phyloP scores from a whole-genome alignment of 2,329 filamentous ascomycete species.

The Penicillium sumatraense region DNA sequence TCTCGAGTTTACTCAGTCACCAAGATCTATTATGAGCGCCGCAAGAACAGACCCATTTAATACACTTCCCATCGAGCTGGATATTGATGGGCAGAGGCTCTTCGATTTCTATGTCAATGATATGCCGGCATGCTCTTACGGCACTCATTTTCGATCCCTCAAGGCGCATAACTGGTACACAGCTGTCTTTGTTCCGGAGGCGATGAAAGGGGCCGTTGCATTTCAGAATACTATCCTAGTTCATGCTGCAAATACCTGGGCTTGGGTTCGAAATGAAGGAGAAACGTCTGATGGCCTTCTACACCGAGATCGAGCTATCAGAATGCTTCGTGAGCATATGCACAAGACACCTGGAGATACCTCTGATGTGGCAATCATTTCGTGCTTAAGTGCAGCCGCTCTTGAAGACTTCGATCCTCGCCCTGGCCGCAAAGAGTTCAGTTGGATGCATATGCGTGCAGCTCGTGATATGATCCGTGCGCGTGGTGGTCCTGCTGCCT shows the following conservation, averaged over 20 bases:
- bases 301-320: slow-evolving; percentile 38
- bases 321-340: slow-evolving; percentile 40
- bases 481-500: slow-evolving; percentile 42
- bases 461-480: slow-evolving; percentile 44
- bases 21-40: slow-evolving; percentile 40
- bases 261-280: slow-evolving; percentile 40
- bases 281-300: slow-evolving; percentile 36
- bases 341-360: slow-evolving; percentile 35
- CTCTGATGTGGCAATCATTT: slow-evolving; percentile 45
- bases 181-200: slow-evolving; percentile 44
- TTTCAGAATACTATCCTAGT: slow-evolving; percentile 47
- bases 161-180: slow-evolving; percentile 47
- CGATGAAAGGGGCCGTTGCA: slow-evolving; percentile 43
- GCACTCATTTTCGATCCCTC: slow-evolving; percentile 36
- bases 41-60: slow-evolving; percentile 46
- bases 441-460: slow-evolving; percentile 47
- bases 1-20: slow-evolving; percentile 26
- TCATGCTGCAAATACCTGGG: slow-evolving; percentile 44
- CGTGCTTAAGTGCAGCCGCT: slow-evolving; percentile 45
- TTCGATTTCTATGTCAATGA: slow-evolving; percentile 48
- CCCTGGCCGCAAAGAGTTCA: slow-evolving; percentile 41
- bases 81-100: slow-evolving; percentile 35
- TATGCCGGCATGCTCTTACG: slow-evolving; percentile 47
- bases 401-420: slow-evolving; percentile 47
- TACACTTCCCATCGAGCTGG: slow-evolving; percentile 37